These are phyloP conservation scores for Gaultheria prostrata DNA, from an alignment of 148 eudicot genomes.

Conservation along the genomic window DNA sequence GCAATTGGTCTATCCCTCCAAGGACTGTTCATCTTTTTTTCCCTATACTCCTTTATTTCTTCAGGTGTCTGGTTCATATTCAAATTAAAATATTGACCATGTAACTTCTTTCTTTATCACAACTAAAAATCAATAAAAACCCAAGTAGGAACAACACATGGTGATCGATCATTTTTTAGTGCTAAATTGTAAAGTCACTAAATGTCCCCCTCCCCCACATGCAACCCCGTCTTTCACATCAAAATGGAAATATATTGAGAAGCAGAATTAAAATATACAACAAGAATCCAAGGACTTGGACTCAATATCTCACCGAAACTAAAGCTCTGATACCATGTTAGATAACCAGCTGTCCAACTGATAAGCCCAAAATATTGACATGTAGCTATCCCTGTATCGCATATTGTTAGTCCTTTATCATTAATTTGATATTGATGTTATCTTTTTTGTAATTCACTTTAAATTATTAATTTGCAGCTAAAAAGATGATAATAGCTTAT, in stretches of 20 bases:
- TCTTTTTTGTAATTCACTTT: too few species aligned
- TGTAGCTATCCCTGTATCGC: too few species aligned
- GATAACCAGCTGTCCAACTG: background rate
- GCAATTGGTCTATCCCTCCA: conserved; percentile 92
- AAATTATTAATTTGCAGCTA: too few species aligned
- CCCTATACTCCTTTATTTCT: conserved; percentile 84
- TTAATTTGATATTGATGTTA: too few species aligned
- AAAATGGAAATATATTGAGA: background rate
- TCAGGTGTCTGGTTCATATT: conserved; percentile 60
- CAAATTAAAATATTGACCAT: conserved; percentile 13
- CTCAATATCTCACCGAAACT: background rate
- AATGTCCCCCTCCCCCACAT: background rate
- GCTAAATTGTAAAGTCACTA: background rate
- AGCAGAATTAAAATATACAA: background rate
- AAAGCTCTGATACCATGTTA: background rate
- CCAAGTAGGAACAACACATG: background rate
- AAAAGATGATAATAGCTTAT: too few species aligned
- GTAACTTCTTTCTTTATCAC: background rate
- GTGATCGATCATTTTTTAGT: background rate
- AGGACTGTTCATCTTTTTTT: conserved; percentile 91
- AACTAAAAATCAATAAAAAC: background rate
- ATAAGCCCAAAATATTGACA: too few species aligned
- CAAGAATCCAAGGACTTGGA: background rate
- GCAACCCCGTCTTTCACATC: background rate
- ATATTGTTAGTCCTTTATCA: too few species aligned